Evolutionary conservation across 108 stramenopile species (phyloP).

Genomic region (Bacterosira constricta): DNA sequence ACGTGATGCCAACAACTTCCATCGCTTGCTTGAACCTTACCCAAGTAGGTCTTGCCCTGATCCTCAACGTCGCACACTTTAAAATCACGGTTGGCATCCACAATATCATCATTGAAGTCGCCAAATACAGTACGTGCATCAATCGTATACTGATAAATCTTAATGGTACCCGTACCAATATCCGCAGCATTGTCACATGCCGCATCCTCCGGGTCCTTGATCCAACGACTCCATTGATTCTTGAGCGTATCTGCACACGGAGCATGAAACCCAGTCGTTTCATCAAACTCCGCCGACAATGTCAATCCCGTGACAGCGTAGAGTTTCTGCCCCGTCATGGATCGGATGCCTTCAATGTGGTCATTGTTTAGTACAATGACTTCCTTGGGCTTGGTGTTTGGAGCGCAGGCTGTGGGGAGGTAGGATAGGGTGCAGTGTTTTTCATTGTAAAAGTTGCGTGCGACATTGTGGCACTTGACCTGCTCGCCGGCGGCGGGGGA

Average conservation of each 20-base stretch:
- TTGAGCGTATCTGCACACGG: no score
- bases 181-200: slow-evolving; percentile 24
- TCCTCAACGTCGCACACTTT: slow-evolving; percentile 11
- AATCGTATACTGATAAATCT: slow-evolving; percentile 26
- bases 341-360: slow-evolving; percentile 1
- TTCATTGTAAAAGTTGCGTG: slow-evolving; percentile 62
- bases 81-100: slow-evolving; percentile 24
- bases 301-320: slow-evolving; percentile 20
- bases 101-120: slow-evolving; percentile 10
- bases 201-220: no score
- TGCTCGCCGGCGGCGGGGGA: slow-evolving; percentile 9
- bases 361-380: slow-evolving; percentile 14
- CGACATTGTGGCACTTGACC: slow-evolving; percentile 50
- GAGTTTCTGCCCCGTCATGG: slow-evolving; percentile 10
- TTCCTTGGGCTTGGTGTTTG: slow-evolving; percentile 1
- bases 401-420: slow-evolving; percentile 30
- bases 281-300: no score
- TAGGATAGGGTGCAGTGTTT: slow-evolving; percentile 45
- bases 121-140: not conserved
- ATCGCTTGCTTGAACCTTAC: slow-evolving; percentile 16
- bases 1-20: slow-evolving; percentile 39
- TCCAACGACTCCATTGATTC: no score
- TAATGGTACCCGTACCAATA: slow-evolving; percentile 3
- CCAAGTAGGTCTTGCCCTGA: slow-evolving; percentile 10
- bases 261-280: no score